Percentiles rank a stretch among this genome's conserved stretches.
Conservation (phyloP, 495 filamentous ascomycete genomes). For the Penicillium roqueforti region DNA sequence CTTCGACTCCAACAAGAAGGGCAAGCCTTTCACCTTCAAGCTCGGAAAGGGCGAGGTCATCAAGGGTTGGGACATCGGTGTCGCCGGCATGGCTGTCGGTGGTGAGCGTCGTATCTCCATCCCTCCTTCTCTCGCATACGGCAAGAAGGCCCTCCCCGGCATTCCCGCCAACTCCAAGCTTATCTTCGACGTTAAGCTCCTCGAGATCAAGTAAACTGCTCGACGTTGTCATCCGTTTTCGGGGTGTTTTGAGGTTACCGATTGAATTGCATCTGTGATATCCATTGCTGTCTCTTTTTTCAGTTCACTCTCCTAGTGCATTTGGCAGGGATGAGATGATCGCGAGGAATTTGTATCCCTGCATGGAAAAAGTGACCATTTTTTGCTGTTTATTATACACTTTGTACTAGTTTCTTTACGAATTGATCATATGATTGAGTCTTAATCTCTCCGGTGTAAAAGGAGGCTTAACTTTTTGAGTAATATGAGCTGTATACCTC, state of each 20-base stretch:
- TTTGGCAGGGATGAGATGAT: constrained; percentile 42
- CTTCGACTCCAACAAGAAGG: constrained; percentile 97
- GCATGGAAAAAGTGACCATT: constrained; percentile 30
- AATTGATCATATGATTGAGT: constrained; percentile 10
- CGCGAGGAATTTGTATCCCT: constrained; percentile 26
- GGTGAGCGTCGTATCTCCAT: constrained; percentile 90
- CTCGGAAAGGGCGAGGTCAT: constrained; percentile 93
- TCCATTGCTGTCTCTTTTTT: constrained; percentile 41
- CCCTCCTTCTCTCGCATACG: constrained; percentile 80
- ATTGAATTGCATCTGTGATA: constrained; percentile 41
- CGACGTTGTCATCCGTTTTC: constrained; percentile 21
- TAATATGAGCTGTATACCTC: not conserved
- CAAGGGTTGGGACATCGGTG: constrained; percentile 96
- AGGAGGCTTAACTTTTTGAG: not conserved
- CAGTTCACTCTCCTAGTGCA: constrained; percentile 23
- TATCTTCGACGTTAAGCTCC: constrained; percentile 87
- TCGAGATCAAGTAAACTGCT: constrained; percentile 57
- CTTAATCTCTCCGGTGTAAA: not conserved
- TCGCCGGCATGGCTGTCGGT: constrained; percentile 86
- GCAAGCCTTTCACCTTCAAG: constrained; percentile 93
- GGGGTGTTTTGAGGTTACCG: constrained; percentile 36
- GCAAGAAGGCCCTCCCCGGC: constrained; percentile 67
- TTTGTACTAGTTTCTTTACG: constrained; percentile 16
- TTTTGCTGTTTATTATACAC: constrained; percentile 12
- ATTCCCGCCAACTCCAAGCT: constrained; percentile 89